Evolutionary conservation across 441 rosid species (phyloP).

Genomic region (Raphanus hybrid): DNA sequence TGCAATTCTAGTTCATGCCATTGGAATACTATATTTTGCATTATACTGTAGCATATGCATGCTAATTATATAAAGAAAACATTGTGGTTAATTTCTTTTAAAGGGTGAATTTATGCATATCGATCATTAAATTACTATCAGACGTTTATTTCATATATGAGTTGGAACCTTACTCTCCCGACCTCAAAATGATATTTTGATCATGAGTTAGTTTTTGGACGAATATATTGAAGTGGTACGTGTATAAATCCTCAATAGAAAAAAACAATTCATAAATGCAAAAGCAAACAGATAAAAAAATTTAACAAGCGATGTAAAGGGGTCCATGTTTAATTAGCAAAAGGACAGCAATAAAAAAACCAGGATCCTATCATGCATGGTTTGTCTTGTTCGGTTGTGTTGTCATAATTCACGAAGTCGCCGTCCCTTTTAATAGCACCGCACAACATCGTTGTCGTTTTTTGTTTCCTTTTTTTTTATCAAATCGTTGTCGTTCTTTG

Average conservation of each 20-base stretch:
- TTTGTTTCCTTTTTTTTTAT: not conserved
- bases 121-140: not conserved
- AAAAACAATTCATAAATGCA: not conserved
- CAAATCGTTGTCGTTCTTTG: not conserved
- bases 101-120: not conserved
- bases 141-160: not conserved
- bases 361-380: not conserved
- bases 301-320: not conserved
- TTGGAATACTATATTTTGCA: not conserved
- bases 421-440: not conserved
- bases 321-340: constrained; percentile 6
- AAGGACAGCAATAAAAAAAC: not conserved
- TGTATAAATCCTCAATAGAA: not conserved
- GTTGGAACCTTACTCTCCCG: not conserved
- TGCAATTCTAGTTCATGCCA: not conserved
- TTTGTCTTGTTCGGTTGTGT: constrained; percentile 30
- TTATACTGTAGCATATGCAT: not conserved
- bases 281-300: not conserved
- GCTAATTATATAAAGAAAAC: not conserved
- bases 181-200: not conserved
- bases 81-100: not conserved
- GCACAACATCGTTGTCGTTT: constrained; percentile 8
- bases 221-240: not conserved
- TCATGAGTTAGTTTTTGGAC: not conserved
- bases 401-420: constrained; percentile 32